Evolutionary conservation across 192 early-diverging fungal species (phyloP).

Genomic region (Coemansia aciculifera): DNA sequence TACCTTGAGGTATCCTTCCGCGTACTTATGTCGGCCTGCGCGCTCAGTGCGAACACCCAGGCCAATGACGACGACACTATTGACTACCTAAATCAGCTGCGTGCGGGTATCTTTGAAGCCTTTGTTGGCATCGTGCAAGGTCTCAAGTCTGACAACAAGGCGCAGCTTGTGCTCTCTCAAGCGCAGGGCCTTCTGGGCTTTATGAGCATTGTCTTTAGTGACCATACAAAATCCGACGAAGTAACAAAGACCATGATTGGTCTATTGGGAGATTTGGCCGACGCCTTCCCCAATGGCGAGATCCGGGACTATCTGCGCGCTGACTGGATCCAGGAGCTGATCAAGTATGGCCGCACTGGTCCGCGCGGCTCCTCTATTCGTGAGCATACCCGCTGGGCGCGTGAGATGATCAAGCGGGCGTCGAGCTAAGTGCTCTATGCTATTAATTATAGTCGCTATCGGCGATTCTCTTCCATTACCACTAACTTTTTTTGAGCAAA

Average conservation of each 20-base stretch:
- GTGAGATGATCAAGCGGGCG: conserved; percentile 55
- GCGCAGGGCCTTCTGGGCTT: conserved; percentile 78
- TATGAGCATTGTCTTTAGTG: conserved; percentile 64
- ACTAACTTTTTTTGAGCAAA: too few species aligned
- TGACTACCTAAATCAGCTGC: conserved; percentile 83
- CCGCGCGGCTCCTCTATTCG: conserved; percentile 45
- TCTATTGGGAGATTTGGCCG: conserved; percentile 92
- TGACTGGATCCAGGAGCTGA: conserved; percentile 76
- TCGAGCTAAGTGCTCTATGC: conserved; percentile 14
- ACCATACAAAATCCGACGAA: conserved; percentile 64
- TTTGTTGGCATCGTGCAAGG: conserved; percentile 97
- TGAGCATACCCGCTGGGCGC: conserved; percentile 48
- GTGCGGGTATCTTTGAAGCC: conserved; percentile 90
- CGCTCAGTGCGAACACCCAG: conserved; percentile 59
- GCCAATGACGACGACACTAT: conserved; percentile 72
- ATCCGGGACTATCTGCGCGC: conserved; percentile 63
- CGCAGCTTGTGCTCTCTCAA: conserved; percentile 62
- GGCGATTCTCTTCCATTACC: not conserved
- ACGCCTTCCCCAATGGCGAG: conserved; percentile 75
- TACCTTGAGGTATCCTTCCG: conserved; percentile 84
- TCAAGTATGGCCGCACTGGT: conserved; percentile 76
- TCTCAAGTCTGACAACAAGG: conserved; percentile 73
- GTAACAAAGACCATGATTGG: conserved; percentile 80
- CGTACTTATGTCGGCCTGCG: conserved; percentile 82
- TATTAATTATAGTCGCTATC: not conserved